Evolutionary conservation across 306 rosid species (phyloP).

Genomic region (Quercus berberidifolia): DNA sequence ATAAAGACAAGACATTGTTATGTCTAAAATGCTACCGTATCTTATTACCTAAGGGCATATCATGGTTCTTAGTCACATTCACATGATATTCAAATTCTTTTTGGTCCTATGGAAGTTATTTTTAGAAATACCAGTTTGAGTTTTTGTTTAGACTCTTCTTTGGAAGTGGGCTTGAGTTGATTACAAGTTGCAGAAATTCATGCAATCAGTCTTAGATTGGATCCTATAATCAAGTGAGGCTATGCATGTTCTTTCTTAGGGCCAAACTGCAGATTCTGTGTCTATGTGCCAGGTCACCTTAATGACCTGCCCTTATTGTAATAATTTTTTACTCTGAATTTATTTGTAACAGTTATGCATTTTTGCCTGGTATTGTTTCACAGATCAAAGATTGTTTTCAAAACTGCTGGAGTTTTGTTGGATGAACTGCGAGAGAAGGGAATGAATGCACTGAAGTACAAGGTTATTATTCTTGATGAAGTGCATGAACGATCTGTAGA

Average conservation of each 20-base stretch:
- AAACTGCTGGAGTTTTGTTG: constrained; percentile 92
- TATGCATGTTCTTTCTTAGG: background rate
- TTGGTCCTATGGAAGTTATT: background rate
- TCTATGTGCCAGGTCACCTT: background rate
- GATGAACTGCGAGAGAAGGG: constrained; percentile 87
- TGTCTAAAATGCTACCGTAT: background rate
- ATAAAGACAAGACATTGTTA: background rate
- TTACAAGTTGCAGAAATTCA: background rate
- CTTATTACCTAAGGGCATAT: background rate
- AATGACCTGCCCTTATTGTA: background rate
- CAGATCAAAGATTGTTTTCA: constrained; percentile 75
- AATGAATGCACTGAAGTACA: constrained; percentile 64
- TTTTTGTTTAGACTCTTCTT: background rate
- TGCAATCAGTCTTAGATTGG: background rate
- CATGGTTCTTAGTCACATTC: background rate
- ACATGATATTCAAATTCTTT: background rate
- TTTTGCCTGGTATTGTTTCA: background rate
- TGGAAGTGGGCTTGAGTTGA: background rate
- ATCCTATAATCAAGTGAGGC: background rate
- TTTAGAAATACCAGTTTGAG: background rate
- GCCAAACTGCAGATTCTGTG: background rate
- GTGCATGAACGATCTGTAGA: constrained; percentile 96
- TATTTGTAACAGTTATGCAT: background rate
- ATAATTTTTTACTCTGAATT: background rate
- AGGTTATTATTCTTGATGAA: constrained; percentile 86